A percentile compares a stretch with the other conserved stretches of the same genome.
These are phyloP conservation scores for Schizopora paradoxa DNA, from an alignment of 1,284 basidiomycete genomes.

Conservation along the genomic window DNA sequence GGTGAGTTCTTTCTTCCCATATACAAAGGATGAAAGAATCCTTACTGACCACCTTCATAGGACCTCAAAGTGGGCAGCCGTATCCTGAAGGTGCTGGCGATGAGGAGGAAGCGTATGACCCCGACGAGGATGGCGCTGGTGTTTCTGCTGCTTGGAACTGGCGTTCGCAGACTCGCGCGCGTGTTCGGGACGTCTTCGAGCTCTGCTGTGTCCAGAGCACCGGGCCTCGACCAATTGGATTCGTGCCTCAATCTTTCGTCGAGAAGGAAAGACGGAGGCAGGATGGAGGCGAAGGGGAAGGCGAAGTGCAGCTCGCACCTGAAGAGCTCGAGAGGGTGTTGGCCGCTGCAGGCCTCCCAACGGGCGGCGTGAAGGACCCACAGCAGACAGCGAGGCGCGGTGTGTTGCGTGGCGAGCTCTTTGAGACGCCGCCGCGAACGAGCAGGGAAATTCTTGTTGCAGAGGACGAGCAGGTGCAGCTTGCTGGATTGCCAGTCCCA, in stretches of 20 bases:
- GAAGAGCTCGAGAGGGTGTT: slow-evolving; percentile 63
- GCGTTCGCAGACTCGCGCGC: slow-evolving; percentile 62
- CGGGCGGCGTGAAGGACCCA: slow-evolving; percentile 41
- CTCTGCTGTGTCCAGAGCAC: slow-evolving; percentile 57
- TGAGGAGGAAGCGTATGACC: slow-evolving; percentile 40
- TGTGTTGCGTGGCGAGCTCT: slow-evolving; percentile 55
- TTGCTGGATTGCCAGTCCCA: slow-evolving; percentile 2
- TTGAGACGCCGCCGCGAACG: slow-evolving; percentile 40
- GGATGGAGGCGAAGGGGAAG: slow-evolving; percentile 21
- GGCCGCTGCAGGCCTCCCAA: slow-evolving; percentile 60
- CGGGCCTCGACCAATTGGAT: slow-evolving; percentile 19
- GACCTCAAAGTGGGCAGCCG: slow-evolving; percentile 1
- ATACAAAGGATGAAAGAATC: background rate
- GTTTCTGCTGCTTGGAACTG: slow-evolving; percentile 51
- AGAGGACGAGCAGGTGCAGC: slow-evolving; percentile 34
- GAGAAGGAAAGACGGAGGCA: background rate
- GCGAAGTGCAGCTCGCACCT: slow-evolving; percentile 30
- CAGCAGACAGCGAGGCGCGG: slow-evolving; percentile 52
- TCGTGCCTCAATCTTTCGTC: slow-evolving; percentile 3
- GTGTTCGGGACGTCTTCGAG: slow-evolving; percentile 74
- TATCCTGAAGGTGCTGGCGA: slow-evolving; percentile 18
- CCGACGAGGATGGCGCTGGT: slow-evolving; percentile 40
- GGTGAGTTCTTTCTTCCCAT: too few relatives aligned
- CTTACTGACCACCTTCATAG: too few relatives aligned
- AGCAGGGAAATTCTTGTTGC: slow-evolving; percentile 36